These are phyloP conservation scores for Colletotrichum cuscutae DNA, from an alignment of 2,329 filamentous ascomycete species.

Conservation along the genomic window DNA sequence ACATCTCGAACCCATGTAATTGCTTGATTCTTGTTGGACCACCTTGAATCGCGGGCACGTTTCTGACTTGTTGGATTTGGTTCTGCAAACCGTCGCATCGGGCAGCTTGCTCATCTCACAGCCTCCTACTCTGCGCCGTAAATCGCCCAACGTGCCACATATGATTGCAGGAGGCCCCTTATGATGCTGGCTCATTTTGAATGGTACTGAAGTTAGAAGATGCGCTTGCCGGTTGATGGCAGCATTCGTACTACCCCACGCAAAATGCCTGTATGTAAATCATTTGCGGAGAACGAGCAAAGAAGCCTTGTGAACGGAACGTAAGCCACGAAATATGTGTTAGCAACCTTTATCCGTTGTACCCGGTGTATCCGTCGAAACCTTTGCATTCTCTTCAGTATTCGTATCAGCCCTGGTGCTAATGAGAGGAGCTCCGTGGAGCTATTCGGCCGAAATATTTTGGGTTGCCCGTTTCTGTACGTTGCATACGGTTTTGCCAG, in stretches of 20 bases:
- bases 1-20: slow-evolving; percentile 19
- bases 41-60: neutral
- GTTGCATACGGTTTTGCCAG: slow-evolving; percentile 20
- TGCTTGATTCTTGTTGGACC: slow-evolving; percentile 17
- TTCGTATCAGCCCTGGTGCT: neutral
- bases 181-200: neutral
- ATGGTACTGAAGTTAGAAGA: neutral
- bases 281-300: slow-evolving; percentile 3
- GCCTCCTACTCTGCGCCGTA: neutral
- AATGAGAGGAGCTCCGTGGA: neutral
- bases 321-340: slow-evolving; percentile 15
- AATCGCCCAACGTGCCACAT: slow-evolving; percentile 1
- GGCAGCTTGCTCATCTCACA: slow-evolving; percentile 3
- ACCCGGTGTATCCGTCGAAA: neutral
- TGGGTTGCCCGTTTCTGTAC: slow-evolving; percentile 14
- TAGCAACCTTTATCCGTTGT: neutral
- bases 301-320: slow-evolving; percentile 8
- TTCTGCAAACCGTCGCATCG: slow-evolving; percentile 12
- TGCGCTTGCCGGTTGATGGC: slow-evolving; percentile 4
- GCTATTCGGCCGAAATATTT: slow-evolving; percentile 9
- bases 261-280: slow-evolving; percentile 10
- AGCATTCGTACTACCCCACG: slow-evolving; percentile 8
- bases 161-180: neutral
- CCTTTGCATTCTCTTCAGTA: neutral
- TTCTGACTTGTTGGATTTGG: neutral